Conservation (phyloP, 805 yeast species). For the Cyberlindnera meyerae region DNA sequence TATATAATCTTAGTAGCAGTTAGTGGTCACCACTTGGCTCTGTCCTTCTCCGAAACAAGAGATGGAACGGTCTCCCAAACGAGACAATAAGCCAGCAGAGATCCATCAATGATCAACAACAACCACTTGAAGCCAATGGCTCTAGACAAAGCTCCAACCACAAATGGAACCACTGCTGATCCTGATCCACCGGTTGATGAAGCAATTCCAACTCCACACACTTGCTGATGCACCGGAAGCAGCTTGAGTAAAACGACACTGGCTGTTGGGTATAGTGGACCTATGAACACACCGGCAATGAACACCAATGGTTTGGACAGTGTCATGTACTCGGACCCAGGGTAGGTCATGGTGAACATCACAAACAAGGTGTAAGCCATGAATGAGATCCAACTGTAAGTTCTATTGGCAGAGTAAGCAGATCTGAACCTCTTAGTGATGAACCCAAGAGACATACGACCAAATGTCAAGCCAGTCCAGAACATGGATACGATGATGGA, state of each 20-base stretch:
- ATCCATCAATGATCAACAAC: background rate
- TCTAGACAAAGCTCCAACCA: slow-evolving; percentile 42
- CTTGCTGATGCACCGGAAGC: slow-evolving; percentile 54
- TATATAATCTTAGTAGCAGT: too few relatives aligned
- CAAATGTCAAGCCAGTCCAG: slow-evolving; percentile 70
- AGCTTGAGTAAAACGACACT: slow-evolving; percentile 58
- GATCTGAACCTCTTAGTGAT: slow-evolving; percentile 42
- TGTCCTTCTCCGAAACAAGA: too few relatives aligned
- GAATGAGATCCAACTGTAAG: slow-evolving; percentile 30
- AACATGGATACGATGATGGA: slow-evolving; percentile 65
- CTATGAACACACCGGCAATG: slow-evolving; percentile 54
- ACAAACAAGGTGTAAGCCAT: slow-evolving; percentile 26
- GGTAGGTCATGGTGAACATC: slow-evolving; percentile 6
- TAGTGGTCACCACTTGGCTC: too few relatives aligned
- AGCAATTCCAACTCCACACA: slow-evolving; percentile 65
- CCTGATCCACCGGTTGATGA: slow-evolving; percentile 84
- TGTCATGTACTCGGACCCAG: slow-evolving; percentile 2
- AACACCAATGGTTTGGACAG: slow-evolving; percentile 24
- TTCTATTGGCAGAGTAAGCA: slow-evolving; percentile 35
- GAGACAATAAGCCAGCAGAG: background rate
- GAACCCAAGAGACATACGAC: slow-evolving; percentile 54
- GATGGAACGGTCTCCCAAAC: background rate
- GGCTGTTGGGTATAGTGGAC: slow-evolving; percentile 71
- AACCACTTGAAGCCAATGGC: slow-evolving; percentile 1
- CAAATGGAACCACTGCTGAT: slow-evolving; percentile 64